Base-by-base conservation (phyloP, 768 basidiomycete species). In the Agrocybe pediades region DNA sequence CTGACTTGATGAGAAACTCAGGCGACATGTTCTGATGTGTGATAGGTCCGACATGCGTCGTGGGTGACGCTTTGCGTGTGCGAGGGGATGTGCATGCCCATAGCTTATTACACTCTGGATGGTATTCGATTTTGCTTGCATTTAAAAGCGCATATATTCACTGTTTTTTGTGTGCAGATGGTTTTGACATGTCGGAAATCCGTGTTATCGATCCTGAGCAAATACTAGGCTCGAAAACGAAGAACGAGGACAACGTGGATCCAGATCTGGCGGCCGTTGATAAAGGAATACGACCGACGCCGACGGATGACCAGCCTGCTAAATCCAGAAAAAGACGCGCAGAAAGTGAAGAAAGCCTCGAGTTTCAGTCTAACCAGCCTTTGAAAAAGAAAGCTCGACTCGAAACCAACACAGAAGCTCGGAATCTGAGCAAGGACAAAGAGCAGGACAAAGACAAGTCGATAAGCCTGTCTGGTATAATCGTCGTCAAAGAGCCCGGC, bases 71-170 rank as follows among this genome's bases (percentile, higher is more conserved):
- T 62, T 48, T 76, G 72, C 45, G 59, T 69, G 13, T 25, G 53
- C 25, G 67, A 71, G 46, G 54, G 68, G 13, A 74, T 74, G 44
- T 36, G 63, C 5, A 70, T 76, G 68, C 75, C 75, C 9, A 63
- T 74, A 25, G 71, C 66, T 2, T 52, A 65, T 4, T 76, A 71
- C 51, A 73, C 70, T 0, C 63, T 76, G 13, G 75, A 75, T 41
- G 68, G 74, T 74, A 30, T 60, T 48, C 19, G 26, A n/a, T 36
- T 15, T 41, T 9, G 9, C n/a, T 17, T 24, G n/a, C 3, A 15
- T 43, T 49, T 36, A 13, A 9, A n/a, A n/a, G 50, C 57, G 62
- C 60, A 63, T 65, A 64, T 59, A 65, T 40, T 50, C 23, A 59
- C 45, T 11, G n/a, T 23, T 36, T 41, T 23, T 23, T 25, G 6